Conservation (phyloP, 805 yeast genomes). For the Metschnikowia chrysomelidarum region DNA sequence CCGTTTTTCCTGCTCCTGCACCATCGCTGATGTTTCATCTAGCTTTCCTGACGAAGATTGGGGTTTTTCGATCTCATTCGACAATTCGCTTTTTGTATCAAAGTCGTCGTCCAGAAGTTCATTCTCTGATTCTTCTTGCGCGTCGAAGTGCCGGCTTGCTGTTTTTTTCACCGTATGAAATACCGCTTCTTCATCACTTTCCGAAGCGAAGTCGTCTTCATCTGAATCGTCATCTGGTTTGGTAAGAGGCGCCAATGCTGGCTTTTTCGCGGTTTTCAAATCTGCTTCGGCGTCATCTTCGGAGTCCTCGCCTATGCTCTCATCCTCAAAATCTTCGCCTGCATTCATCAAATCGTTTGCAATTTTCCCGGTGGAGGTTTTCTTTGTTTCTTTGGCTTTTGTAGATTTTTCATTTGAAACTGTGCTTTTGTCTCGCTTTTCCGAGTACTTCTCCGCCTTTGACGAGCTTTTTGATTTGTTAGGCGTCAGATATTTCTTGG, state of each 20-base stretch:
- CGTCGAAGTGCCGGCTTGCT: conserved; percentile 2
- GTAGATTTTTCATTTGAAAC: too few species aligned
- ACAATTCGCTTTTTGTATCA: conserved; percentile 2
- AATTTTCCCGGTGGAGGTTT: too few species aligned
- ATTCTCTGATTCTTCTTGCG: conserved; percentile 8
- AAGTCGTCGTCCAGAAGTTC: conserved; percentile 5
- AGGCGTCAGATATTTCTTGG: too few species aligned
- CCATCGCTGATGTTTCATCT: conserved; percentile 17
- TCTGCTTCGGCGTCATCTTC: background rate
- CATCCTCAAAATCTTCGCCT: background rate
- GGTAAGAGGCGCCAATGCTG: background rate
- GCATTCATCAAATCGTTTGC: too few species aligned
- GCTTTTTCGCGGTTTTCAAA: background rate
- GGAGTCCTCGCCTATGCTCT: conserved; percentile 9
- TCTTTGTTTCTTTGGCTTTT: too few species aligned
- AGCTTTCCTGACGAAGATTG: conserved; percentile 1
- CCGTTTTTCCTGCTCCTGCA: conserved; percentile 18
- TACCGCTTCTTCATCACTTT: conserved; percentile 14
- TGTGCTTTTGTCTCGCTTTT: too few species aligned
- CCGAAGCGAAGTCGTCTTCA: conserved; percentile 18
- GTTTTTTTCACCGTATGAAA: conserved; percentile 14
- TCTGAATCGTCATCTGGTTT: conserved; percentile 1
- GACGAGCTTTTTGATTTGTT: too few species aligned
- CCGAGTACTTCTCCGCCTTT: too few species aligned
- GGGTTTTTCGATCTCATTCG: background rate